Evolutionary conservation across 2,329 filamentous ascomycete species (phyloP), one percentile per base, ranked within the genome.

Genomic region (Dothistroma pini): DNA sequence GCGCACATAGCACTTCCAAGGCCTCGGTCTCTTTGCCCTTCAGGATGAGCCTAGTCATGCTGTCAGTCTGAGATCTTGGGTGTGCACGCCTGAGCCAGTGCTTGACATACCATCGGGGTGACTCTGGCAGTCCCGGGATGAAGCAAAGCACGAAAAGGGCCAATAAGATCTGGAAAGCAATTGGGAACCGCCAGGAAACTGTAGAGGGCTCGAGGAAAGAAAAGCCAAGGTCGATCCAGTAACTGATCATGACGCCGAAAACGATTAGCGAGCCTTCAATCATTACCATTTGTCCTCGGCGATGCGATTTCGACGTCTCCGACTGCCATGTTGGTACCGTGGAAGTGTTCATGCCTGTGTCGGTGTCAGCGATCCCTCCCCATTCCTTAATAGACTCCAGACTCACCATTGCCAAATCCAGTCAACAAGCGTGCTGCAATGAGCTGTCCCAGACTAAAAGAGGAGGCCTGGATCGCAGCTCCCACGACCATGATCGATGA

Each of bases 211-310:
- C 69, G 12, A 70, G 19, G 61, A 73, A 74, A 35, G 61, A 68
- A 57, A 73, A 68, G 21, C 79, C 79, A 56, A 81, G 78, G 63
- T 83, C 79, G 63, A 81, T 74, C 81, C 81, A 80, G 73, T 82
- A 80, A 63, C 75, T 78, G 73, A 81, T 73, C 63, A 78, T 80
- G 58, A 81, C 78, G 63, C 80, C 81, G 57, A 78, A 79, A 16
- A 80, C 81, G 58, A 83, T 81, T 69, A 81, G 92, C 0, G 93
- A 93, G 72, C 97, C 97, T 75, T 97, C 93, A 68, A 97, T 96
- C 75, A 93, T 96, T 25, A 93, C 93, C 65, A 97, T 83, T 76
- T 93, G 93, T 63, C 93, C 93, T 70, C 93, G 85, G 75, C 96
- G 96, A 72, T 97, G 93, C 4, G 93, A 91, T 50, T 93, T 93